Evolutionary conservation across 306 rosid genomes (phyloP).

Genomic region (Datisca glomerata): DNA sequence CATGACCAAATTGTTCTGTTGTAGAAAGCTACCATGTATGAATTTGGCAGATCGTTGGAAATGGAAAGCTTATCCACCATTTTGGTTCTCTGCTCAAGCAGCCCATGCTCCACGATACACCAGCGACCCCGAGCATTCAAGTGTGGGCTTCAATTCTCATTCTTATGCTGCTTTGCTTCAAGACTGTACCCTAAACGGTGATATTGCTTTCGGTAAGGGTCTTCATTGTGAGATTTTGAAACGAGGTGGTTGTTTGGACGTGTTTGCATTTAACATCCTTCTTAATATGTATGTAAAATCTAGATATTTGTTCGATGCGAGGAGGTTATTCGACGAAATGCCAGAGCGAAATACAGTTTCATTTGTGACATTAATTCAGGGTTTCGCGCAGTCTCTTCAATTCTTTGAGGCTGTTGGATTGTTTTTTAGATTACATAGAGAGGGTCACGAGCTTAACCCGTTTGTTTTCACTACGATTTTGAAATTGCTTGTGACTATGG

Average conservation of each 20-base stretch:
- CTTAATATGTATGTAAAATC: slow-evolving; percentile 23
- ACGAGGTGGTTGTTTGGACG: slow-evolving; percentile 28
- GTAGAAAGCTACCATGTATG: slow-evolving; percentile 5
- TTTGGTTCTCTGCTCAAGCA: slow-evolving; percentile 10
- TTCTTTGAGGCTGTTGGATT: slow-evolving; percentile 20
- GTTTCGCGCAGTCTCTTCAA: slow-evolving; percentile 11
- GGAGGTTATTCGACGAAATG: slow-evolving; percentile 34
- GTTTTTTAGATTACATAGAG: slow-evolving; percentile 29
- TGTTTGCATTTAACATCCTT: slow-evolving; percentile 33
- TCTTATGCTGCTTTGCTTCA: slow-evolving; percentile 23
- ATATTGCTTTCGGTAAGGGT: slow-evolving; percentile 10
- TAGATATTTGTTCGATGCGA: slow-evolving; percentile 13
- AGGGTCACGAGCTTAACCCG: slow-evolving; percentile 33
- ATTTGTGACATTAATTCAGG: slow-evolving; percentile 39
- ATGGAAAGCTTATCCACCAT: background rate
- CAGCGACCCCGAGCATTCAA: background rate
- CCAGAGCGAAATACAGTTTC: slow-evolving; percentile 25
- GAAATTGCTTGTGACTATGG: slow-evolving; percentile 33
- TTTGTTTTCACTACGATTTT: slow-evolving; percentile 30
- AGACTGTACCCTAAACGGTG: slow-evolving; percentile 20
- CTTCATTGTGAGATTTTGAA: slow-evolving; percentile 30
- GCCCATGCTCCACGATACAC: slow-evolving; percentile 1
- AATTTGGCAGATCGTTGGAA: slow-evolving; percentile 5
- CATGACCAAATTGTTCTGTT: slow-evolving; percentile 16
- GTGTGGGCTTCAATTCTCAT: slow-evolving; percentile 21